phyloP scores from a whole-genome alignment of 2,329 filamentous ascomycete species.

The Alternaria brassicae region DNA sequence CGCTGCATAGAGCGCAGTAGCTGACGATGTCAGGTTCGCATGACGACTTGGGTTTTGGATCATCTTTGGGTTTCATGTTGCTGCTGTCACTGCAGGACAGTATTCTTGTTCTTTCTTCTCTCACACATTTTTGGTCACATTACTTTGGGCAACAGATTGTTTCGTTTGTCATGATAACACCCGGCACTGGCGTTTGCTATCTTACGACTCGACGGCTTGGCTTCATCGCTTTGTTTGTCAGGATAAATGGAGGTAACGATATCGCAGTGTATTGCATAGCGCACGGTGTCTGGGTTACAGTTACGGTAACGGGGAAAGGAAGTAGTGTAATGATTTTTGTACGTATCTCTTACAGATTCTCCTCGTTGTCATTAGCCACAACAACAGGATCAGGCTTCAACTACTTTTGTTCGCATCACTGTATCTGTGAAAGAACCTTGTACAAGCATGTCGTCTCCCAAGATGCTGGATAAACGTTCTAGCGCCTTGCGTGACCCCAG shows the following conservation, averaged over 20 bases:
- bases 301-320: not conserved
- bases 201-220: constrained; percentile 4
- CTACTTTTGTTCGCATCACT: not conserved
- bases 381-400: not conserved
- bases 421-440: not conserved
- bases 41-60: not conserved
- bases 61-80: not conserved
- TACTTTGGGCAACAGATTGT: constrained; percentile 12
- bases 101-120: constrained; percentile 5
- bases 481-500: not conserved
- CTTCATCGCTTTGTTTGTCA: constrained; percentile 8
- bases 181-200: constrained; percentile 7
- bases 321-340: not conserved
- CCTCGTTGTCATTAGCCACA: not conserved
- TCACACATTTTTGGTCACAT: constrained; percentile 6
- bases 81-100: not conserved
- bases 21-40: not conserved
- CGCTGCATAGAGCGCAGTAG: constrained; percentile 20
- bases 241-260: not conserved
- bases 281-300: constrained; percentile 5
- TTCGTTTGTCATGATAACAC: constrained; percentile 3
- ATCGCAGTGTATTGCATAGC: constrained; percentile 8
- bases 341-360: constrained; percentile 1
- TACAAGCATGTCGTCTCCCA: not conserved
- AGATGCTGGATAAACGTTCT: not conserved